A percentile compares a stretch with the other conserved stretches of the same genome.
phyloP scores from a whole-genome alignment of 2,329 filamentous ascomycete species.

The Alternaria ethzedia region DNA sequence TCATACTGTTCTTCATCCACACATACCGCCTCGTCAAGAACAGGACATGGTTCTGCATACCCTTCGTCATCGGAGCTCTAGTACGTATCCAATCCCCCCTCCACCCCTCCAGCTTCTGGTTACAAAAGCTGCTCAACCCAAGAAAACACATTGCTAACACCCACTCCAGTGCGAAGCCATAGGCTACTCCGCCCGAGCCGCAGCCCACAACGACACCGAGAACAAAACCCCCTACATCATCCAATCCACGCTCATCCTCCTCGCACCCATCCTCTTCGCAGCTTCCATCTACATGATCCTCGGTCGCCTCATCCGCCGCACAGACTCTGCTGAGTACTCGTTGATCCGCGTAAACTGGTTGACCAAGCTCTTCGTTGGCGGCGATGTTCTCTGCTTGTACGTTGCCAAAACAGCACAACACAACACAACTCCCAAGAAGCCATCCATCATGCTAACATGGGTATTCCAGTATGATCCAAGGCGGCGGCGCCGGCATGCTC shows the following conservation, averaged over 20 bases:
- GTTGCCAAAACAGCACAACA: background rate
- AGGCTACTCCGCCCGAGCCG: constrained; percentile 49
- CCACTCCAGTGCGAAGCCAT: constrained; percentile 44
- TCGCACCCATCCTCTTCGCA: constrained; percentile 55
- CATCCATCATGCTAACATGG: background rate
- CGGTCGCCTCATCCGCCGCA: constrained; percentile 49
- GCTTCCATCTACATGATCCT: constrained; percentile 58
- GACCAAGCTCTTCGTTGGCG: constrained; percentile 62
- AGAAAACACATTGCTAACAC: background rate
- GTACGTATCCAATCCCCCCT: constrained; percentile 22
- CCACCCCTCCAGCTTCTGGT: constrained; percentile 40
- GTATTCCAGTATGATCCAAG: constrained; percentile 51
- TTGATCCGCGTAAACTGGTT: constrained; percentile 55
- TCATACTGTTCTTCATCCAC: constrained; percentile 52
- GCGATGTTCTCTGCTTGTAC: constrained; percentile 61
- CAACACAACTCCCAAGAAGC: background rate
- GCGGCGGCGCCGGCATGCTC: constrained; percentile 55
- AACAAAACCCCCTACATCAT: constrained; percentile 47
- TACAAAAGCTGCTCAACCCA: background rate
- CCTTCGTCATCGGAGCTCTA: constrained; percentile 56
- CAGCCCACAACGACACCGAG: constrained; percentile 41
- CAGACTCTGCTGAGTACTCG: constrained; percentile 53
- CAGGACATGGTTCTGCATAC: constrained; percentile 59
- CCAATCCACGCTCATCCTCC: constrained; percentile 43
- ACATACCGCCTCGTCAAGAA: constrained; percentile 52